phyloP scores from a whole-genome alignment of 805 yeast species.

The Lipomyces sp. region DNA sequence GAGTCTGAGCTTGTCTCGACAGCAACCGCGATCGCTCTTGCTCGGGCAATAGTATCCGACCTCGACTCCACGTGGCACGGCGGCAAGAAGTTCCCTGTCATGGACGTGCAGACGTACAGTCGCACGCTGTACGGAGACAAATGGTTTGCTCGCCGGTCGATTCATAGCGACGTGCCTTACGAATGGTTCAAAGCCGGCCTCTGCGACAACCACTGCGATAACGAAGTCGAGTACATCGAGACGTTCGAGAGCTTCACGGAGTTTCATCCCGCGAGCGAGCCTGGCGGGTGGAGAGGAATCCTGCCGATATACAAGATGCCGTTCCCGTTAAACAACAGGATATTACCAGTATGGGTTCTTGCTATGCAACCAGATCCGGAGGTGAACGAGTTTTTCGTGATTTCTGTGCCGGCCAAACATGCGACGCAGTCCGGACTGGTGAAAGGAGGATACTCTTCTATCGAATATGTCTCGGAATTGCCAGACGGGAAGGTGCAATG shows the following conservation, averaged over 20 bases:
- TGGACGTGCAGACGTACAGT: slow-evolving; percentile 16
- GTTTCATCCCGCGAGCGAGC: slow-evolving; percentile 20
- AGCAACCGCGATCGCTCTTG: slow-evolving; percentile 18
- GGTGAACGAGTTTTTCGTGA: slow-evolving; percentile 36
- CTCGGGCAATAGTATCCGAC: slow-evolving; percentile 21
- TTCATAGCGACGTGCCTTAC: slow-evolving; percentile 35
- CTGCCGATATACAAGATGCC: slow-evolving; percentile 38
- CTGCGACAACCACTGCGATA: slow-evolving; percentile 39
- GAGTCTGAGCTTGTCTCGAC: slow-evolving; percentile 9
- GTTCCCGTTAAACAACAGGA: slow-evolving; percentile 37
- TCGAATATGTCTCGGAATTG: slow-evolving; percentile 36
- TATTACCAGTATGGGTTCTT: slow-evolving; percentile 39
- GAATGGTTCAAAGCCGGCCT: slow-evolving; percentile 34
- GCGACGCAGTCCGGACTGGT: slow-evolving; percentile 25
- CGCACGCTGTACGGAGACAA: slow-evolving; percentile 30
- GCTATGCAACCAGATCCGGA: slow-evolving; percentile 34
- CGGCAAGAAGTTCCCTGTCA: not conserved
- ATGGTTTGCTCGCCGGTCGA: slow-evolving; percentile 41
- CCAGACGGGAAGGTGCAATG: slow-evolving; percentile 36
- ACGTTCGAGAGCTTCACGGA: slow-evolving; percentile 33
- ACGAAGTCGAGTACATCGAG: slow-evolving; percentile 41
- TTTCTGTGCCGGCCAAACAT: slow-evolving; percentile 39
- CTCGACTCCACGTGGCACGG: slow-evolving; percentile 13
- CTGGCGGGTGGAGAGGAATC: not conserved
- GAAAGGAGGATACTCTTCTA: slow-evolving; percentile 38